Conservation (phyloP, 441 rosid species). For the Euphorbia schlechtendalii region DNA sequence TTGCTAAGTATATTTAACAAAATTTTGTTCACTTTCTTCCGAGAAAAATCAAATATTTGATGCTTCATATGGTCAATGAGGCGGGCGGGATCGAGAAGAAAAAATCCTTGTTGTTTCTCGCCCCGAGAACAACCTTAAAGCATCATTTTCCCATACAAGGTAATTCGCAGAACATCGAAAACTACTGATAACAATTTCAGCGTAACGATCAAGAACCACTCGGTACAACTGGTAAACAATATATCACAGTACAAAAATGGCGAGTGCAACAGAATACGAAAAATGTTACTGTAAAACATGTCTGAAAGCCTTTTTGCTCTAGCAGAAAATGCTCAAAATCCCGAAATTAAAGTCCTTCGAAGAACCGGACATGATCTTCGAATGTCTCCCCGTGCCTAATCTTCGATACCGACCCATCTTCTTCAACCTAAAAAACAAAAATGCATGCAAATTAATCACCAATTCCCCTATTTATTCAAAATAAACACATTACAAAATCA, state of each 20-base stretch:
- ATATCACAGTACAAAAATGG: background rate
- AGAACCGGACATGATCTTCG: constrained; percentile 74
- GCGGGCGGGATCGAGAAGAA: no score
- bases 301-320: constrained; percentile 5
- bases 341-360: constrained; percentile 55
- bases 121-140: no score
- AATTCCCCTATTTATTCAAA: background rate
- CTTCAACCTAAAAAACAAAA: constrained; percentile 55
- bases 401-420: constrained; percentile 71
- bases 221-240: background rate
- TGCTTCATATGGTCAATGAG: no score
- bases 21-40: no score
- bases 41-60: no score
- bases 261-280: background rate
- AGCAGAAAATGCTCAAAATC: background rate
- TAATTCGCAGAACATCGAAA: no score
- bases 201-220: no score
- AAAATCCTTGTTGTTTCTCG: no score
- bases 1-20: no score
- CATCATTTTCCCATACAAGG: no score
- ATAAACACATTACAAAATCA: background rate
- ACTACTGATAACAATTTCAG: no score
- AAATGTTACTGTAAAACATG: background rate
- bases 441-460: no score
- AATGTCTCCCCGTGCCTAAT: constrained; percentile 87